Evolutionary conservation across 2,329 filamentous ascomycete species (phyloP), one percentile per base, ranked within the genome.

Genomic region (Neophaeococcomyces mojaviensis): DNA sequence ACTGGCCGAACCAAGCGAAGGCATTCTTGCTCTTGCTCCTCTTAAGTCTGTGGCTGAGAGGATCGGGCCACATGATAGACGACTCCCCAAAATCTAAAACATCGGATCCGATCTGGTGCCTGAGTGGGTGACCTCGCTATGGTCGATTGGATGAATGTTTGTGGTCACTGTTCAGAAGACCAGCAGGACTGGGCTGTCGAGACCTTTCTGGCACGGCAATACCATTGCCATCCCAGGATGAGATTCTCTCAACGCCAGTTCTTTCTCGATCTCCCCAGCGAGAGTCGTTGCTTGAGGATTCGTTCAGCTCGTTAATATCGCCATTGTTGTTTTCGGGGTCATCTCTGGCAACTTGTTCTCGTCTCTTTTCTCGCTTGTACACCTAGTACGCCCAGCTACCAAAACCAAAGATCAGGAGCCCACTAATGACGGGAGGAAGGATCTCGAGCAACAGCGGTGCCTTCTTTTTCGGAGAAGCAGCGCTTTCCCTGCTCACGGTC

Each of bases 351-450:
- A 24, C 13, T 34, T 43, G 39, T 15, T 31, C 22, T 34, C 13
- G 16, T 34, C 39, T 6, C 18, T 34, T 43, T n/a, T 24, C 39
- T 20, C 22, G 9, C 16, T 34, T 15, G 22, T 43, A 43, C 39
- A 31, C 30, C 39, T 43, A 43, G 20, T 43, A 43, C 22, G 34
- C 20, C 28, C 28, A 43, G 30, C 39, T 15, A 12, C 31, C 31
- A 22, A 43, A 3, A 18, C 28, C 39, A 13, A 43, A 9, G 16
- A 43, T 16, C 5, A 43, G 19, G 16, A 43, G 22, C 12, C 28
- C 24, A 9, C 6, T 10, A 10, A 43, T n/a, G 7, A 18, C 24
- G 31, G 39, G 39, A 9, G 33, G 7, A 15, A 35, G 9, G 4
- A 43, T 15, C 20, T 34, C 24, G 31, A 34, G 3, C 10, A 43